A percentile compares a stretch with the other conserved stretches of the same genome.
Evolutionary conservation across 352 stramenopile species (phyloP).

Genomic region (Blastocystis sp.): DNA sequence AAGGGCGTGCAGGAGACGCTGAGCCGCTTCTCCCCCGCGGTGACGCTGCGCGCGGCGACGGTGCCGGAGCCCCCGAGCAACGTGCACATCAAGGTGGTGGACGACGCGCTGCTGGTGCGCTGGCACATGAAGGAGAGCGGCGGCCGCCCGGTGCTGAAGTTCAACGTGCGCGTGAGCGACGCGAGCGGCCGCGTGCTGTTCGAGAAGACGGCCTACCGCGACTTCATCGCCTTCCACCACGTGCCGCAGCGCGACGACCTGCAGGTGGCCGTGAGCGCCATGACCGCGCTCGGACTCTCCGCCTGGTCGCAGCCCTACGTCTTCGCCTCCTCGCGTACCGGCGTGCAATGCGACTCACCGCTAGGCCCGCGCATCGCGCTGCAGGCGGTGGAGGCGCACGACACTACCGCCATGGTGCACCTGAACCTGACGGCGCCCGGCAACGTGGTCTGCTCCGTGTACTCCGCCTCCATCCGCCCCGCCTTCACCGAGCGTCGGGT

Average conservation of each 20-base stretch:
- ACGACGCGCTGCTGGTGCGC: not conserved
- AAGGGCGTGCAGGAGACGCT: slow-evolving; percentile 43
- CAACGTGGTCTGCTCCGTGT: slow-evolving; percentile 12
- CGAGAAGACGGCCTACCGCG: slow-evolving; percentile 34
- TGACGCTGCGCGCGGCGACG: not conserved
- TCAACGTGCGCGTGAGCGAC: slow-evolving; percentile 37
- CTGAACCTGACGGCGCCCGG: slow-evolving; percentile 34
- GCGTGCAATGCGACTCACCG: not conserved
- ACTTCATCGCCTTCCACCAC: not conserved
- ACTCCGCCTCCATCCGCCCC: slow-evolving; percentile 6
- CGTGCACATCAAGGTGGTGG: not conserved
- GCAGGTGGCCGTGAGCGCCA: slow-evolving; percentile 18
- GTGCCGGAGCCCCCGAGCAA: not conserved
- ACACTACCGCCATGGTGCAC: slow-evolving; percentile 12
- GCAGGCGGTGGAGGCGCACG: not conserved
- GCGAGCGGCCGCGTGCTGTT: slow-evolving; percentile 5
- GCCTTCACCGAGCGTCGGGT: not conserved
- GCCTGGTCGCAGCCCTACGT: slow-evolving; percentile 32
- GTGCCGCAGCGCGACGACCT: not conserved
- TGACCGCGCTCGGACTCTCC: slow-evolving; percentile 4
- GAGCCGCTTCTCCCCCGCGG: not conserved
- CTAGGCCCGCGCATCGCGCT: not conserved
- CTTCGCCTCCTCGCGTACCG: not conserved
- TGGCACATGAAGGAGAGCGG: not conserved
- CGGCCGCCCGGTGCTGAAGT: slow-evolving; percentile 34